Base-by-base conservation (phyloP, 2,329 filamentous ascomycete species). In the Xylaria sp. region DNA sequence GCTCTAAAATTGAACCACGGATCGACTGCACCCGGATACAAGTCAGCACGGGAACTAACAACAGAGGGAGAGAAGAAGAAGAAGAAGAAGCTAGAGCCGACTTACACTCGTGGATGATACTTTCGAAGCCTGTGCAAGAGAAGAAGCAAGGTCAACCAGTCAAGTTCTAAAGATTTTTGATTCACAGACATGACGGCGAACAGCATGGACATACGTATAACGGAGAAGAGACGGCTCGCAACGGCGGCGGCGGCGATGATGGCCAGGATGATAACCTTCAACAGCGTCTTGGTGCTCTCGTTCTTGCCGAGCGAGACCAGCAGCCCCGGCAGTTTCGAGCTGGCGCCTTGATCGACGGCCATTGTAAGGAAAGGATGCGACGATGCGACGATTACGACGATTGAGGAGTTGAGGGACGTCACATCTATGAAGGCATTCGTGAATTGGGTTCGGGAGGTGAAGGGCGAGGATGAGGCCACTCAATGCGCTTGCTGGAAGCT, bases 1-100 rank as follows among this genome's bases (percentile, higher is more conserved):
- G 95, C 95, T 79, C 95, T 87, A 81, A 99, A 99, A 81, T 99
- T 99, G 83, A 99, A 99, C 95, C 95, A 99, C 37, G 95, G 95
- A 80, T 99, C 95, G 81, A 99, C 94, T 99, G 76, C 46, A n/a
- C n/a, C n/a, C n/a, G n/a, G n/a, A n/a, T n/a, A n/a, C n/a, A n/a
- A n/a, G n/a, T n/a, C n/a, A n/a, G n/a, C n/a, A n/a, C n/a, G n/a
- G n/a, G n/a, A n/a, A n/a, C n/a, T n/a, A n/a, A n/a, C n/a, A n/a
- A n/a, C n/a, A n/a, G n/a, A n/a, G n/a, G 74, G 53, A 43, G 69
- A 21, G 25, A 73, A 43, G 57, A 37, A 62, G 54, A n/a, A 21
- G 25, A 3, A 31, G 21, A 43, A 21, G 38, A 37, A 59, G 43
- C 25, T 28, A 23, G 37, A 45, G 38, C 60, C 61, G 61, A 90